Base-by-base conservation (phyloP, 2,329 filamentous ascomycete genomes). In the Reticulascus tulasneorum region DNA sequence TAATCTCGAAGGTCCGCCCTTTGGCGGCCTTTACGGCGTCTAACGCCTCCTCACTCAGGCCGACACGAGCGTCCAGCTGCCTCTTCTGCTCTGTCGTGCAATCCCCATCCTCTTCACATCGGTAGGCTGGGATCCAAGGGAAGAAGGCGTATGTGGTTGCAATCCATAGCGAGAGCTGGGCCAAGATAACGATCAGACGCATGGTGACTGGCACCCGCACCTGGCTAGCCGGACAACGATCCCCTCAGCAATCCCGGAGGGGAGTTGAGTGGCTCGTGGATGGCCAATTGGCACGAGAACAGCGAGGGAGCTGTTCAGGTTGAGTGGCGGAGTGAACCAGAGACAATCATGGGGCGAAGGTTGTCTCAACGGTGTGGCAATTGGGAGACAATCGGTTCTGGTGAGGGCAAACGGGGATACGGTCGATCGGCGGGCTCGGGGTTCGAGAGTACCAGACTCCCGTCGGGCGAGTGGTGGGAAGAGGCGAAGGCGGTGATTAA, bases 101-200 rank as follows among this genome's bases (percentile, higher is more conserved):
- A 37, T 52, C 37, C 25, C 42, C 33, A 32, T 51, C 48, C 22
- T 56, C 52, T 33, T 55, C 34, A 30, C 53, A 56, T 28, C 48
- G 42, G 13, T 47, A 48, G 17, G 39, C 38, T 8, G 69, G 67
- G 16, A 50, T 53, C 50, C 63, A 74, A 5, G 67, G 67, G 31
- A 57, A 70, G 51, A 77, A 73, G 34, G 73, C 73, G 34, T 64
- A 54, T 36, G 61, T 60, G 32, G 61, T 54, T 24, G 65, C 58
- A 36, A 63, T 58, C 59, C 66, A 74, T 51, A 76, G 51, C 47
- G 68, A 63, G 51, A 77, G 52, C 50, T 67, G 67, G 40, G 69
- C 49, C 27, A 75, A 47, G 40, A 64, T 33, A 27, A 54, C 43
- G 35, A 51, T 46, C 32, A 60, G 50, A 45, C 60, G 61, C 71